phyloP scores from a whole-genome alignment of 768 basidiomycete genomes.

The Mycena rosella region DNA sequence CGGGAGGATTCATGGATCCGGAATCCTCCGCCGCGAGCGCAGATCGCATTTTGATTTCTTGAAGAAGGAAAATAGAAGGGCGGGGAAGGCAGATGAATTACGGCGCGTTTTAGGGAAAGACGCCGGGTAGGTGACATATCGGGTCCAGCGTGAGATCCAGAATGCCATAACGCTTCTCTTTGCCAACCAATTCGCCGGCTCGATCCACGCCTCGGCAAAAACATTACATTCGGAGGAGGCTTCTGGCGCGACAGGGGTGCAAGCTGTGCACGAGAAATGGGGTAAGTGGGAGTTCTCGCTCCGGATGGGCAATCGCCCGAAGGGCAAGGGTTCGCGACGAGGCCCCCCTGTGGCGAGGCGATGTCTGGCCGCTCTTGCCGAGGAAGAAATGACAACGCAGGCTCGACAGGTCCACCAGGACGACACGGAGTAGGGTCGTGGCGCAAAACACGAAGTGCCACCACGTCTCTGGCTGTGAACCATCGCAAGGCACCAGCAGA shows the following conservation, averaged over 20 bases:
- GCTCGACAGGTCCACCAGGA: too few species aligned
- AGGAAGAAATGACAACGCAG: background rate
- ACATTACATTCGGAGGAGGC: background rate
- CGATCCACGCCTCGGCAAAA: background rate
- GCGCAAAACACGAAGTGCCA: background rate
- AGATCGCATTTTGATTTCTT: background rate
- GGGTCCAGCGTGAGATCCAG: background rate
- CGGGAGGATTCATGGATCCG: background rate
- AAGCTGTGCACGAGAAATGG: background rate
- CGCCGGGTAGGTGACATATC: background rate
- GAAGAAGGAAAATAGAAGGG: background rate
- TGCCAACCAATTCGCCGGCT: background rate
- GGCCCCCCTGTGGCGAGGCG: background rate
- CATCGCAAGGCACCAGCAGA: background rate
- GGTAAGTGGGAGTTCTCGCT: background rate
- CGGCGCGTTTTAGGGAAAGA: background rate
- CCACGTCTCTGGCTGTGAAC: background rate
- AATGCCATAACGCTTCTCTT: background rate
- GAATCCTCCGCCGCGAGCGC: background rate
- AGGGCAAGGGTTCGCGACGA: background rate
- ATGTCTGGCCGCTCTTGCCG: background rate
- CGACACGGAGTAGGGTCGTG: background rate
- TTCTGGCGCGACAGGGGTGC: constrained; percentile 6
- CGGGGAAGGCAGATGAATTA: background rate
- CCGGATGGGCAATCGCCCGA: background rate